phyloP scores from a whole-genome alignment of 331 rosid species.

The Rosa hybrid region DNA sequence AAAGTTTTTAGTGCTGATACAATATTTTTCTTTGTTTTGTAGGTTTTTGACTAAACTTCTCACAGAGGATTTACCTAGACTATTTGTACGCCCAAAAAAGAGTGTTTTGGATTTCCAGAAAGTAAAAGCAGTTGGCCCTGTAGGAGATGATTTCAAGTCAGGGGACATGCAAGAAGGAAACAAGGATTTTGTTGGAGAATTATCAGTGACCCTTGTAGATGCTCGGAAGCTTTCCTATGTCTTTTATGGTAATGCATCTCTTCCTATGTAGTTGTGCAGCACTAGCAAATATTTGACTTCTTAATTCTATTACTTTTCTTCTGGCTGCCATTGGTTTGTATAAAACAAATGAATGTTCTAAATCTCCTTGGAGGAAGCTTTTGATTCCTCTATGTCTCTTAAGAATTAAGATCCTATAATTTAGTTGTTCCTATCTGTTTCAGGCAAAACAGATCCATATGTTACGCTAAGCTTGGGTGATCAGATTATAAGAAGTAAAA shows the following conservation, averaged over 20 bases:
- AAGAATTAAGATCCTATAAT: not conserved
- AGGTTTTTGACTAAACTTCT: constrained; percentile 98
- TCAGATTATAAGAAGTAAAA: constrained; percentile 88
- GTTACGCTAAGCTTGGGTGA: constrained; percentile 80
- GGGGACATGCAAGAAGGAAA: constrained; percentile 92
- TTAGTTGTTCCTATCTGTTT: constrained; percentile 15
- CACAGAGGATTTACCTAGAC: constrained; percentile 85
- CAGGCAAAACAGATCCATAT: constrained; percentile 97
- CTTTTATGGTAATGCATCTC: constrained; percentile 63
- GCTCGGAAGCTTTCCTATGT: constrained; percentile 88
- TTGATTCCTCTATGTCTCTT: not conserved
- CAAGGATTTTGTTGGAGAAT: constrained; percentile 91
- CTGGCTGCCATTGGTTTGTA: not conserved
- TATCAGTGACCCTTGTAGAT: constrained; percentile 92
- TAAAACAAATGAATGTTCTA: not conserved
- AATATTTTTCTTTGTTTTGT: constrained; percentile 5
- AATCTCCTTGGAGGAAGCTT: not conserved
- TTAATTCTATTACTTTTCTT: not conserved
- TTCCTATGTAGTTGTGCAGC: constrained; percentile 20
- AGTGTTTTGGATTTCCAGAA: constrained; percentile 93
- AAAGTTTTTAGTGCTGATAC: not conserved
- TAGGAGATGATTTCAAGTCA: constrained; percentile 59
- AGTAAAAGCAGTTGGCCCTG: constrained; percentile 92
- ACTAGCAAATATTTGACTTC: constrained; percentile 15
- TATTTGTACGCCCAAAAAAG: constrained; percentile 98